phyloP scores from a whole-genome alignment of 768 basidiomycete species.

The Coprinellus micaceus region DNA sequence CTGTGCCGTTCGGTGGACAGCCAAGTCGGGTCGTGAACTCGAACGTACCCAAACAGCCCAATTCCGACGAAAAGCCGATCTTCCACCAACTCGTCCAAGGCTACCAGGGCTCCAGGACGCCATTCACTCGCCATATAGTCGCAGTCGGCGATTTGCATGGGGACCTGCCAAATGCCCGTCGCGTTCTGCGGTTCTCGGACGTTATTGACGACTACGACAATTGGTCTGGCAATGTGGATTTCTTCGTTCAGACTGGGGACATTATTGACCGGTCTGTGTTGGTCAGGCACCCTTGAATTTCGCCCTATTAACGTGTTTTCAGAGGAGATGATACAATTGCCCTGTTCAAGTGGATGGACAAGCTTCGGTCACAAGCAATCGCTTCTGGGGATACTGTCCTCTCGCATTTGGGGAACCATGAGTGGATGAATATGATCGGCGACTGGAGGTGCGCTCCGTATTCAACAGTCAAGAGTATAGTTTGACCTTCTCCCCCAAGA shows the following conservation, averaged over 20 bases:
- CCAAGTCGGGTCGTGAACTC: too few species aligned
- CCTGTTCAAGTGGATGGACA: constrained; percentile 83
- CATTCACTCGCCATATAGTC: constrained; percentile 59
- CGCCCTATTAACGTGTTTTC: background rate
- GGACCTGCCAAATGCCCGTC: constrained; percentile 73
- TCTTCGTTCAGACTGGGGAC: constrained; percentile 94
- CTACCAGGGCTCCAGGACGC: constrained; percentile 16
- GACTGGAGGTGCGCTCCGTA: constrained; percentile 18
- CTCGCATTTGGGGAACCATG: constrained; percentile 89
- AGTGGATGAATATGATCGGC: constrained; percentile 90
- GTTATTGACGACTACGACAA: constrained; percentile 68
- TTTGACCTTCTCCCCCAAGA: constrained; percentile 35
- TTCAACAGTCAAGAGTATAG: background rate
- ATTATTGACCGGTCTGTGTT: constrained; percentile 79
- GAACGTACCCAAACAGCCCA: too few species aligned
- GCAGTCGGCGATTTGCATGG: constrained; percentile 94
- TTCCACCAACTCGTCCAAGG: background rate
- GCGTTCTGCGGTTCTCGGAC: constrained; percentile 74
- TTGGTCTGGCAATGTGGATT: constrained; percentile 82
- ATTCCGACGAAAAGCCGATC: background rate
- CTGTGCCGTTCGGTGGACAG: too few species aligned
- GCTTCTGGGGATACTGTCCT: constrained; percentile 68
- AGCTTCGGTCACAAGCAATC: constrained; percentile 70
- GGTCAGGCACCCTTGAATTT: background rate
- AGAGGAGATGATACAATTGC: constrained; percentile 90